Conservation (phyloP, 73 alveolate species). For the Paramecium primaurelia region DNA sequence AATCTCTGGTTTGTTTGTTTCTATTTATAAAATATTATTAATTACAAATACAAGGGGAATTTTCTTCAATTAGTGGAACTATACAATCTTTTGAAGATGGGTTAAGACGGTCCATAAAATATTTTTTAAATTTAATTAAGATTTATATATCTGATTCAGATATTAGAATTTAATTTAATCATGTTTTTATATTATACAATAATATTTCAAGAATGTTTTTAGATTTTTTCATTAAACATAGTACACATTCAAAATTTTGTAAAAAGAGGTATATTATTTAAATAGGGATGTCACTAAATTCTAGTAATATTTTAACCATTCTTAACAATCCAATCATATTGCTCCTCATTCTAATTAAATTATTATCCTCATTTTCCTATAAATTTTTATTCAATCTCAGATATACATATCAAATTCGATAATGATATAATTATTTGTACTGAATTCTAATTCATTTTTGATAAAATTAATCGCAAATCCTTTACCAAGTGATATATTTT, state of each 20-base stretch:
- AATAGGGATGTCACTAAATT: background rate
- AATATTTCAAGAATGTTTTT: background rate
- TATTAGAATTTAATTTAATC: background rate
- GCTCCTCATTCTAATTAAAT: background rate
- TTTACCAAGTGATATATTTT: too few species aligned
- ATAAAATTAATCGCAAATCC: too few species aligned
- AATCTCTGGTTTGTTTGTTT: constrained; percentile 18
- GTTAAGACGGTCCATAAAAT: constrained; percentile 24
- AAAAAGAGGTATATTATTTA: too few species aligned
- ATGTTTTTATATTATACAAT: background rate
- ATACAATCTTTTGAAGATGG: constrained; percentile 13
- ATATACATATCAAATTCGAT: too few species aligned
- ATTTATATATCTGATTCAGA: constrained; percentile 46
- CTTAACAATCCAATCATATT: background rate
- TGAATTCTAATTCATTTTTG: too few species aligned
- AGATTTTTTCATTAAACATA: background rate
- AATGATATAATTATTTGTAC: too few species aligned
- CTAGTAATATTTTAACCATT: background rate
- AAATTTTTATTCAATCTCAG: too few species aligned
- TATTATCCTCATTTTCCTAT: too few species aligned
- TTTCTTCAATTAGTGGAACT: constrained; percentile 20
- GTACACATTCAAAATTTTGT: background rate
- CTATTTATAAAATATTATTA: background rate
- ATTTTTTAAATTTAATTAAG: constrained; percentile 35
- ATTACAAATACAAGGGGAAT: constrained; percentile 39